phyloP scores from a whole-genome alignment of 345 rosid genomes.

The Heritiera littoralis region DNA sequence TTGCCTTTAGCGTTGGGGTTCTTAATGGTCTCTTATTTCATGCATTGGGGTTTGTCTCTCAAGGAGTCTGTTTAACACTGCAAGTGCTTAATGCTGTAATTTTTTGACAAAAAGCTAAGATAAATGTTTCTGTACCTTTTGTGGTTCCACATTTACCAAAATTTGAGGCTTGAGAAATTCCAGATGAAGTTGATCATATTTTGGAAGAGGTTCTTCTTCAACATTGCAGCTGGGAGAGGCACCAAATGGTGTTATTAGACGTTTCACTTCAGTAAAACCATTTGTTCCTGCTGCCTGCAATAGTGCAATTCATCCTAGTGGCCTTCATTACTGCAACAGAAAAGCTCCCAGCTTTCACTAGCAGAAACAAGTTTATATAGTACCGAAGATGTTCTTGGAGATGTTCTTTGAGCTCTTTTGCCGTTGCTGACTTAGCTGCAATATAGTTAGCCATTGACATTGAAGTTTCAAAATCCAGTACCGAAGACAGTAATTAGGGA shows the following conservation, averaged over 20 bases:
- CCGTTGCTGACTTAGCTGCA: not conserved
- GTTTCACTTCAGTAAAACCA: constrained; percentile 17
- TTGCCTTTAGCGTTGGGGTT: not conserved
- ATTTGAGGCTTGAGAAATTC: constrained; percentile 18
- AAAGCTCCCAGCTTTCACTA: constrained; percentile 17
- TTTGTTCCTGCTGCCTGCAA: constrained; percentile 20
- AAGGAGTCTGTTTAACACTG: constrained; percentile 17
- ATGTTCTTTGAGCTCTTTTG: constrained; percentile 38
- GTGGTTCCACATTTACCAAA: constrained; percentile 15
- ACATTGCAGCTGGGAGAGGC: not conserved
- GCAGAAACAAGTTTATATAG: constrained; percentile 23
- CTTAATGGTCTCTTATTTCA: not conserved
- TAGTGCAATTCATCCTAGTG: constrained; percentile 10
- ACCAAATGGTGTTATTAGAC: constrained; percentile 16
- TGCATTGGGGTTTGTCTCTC: constrained; percentile 1
- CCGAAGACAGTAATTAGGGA: not conserved
- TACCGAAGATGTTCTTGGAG: constrained; percentile 34
- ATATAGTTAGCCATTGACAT: constrained; percentile 32
- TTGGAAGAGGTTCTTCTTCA: not conserved
- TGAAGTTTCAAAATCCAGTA: constrained; percentile 15
- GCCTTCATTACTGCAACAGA: constrained; percentile 20
- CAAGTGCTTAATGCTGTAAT: not conserved
- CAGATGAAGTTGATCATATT: not conserved
- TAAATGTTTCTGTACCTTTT: constrained; percentile 28
- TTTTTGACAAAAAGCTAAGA: not conserved